phyloP scores from a whole-genome alignment of 2,329 filamentous ascomycete species.

The Aureobasidium sp. region DNA sequence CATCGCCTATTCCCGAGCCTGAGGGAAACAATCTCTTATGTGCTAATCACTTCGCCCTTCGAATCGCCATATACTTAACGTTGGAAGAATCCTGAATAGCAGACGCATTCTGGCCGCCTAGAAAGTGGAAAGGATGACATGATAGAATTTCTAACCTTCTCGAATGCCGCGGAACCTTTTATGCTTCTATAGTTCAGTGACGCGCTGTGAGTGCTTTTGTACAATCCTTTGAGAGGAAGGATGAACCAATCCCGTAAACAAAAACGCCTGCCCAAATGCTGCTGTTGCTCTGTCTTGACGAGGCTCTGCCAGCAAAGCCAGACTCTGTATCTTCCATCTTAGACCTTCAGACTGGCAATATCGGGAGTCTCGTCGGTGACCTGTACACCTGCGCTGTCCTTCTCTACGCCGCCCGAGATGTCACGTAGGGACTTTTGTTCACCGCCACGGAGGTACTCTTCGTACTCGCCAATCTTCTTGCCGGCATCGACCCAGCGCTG shows the following conservation, averaged over 20 bases:
- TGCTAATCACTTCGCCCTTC: too few species aligned
- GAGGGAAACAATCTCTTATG: neutral
- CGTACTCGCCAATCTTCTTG: conserved; percentile 75
- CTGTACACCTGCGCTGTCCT: conserved; percentile 7
- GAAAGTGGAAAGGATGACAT: neutral
- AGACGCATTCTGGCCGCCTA: neutral
- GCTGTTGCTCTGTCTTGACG: neutral
- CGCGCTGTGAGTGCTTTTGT: neutral
- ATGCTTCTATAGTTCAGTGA: neutral
- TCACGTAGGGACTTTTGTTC: conserved; percentile 27
- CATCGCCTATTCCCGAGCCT: too few species aligned
- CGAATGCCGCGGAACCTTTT: neutral
- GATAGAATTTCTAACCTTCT: neutral
- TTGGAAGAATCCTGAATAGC: neutral
- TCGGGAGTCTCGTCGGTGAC: conserved; percentile 19
- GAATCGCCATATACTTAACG: too few species aligned
- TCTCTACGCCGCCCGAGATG: conserved; percentile 18
- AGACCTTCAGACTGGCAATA: conserved; percentile 21
- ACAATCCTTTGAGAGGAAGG: neutral
- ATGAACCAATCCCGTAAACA: neutral
- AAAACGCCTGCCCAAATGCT: conserved; percentile 11
- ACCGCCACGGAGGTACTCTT: conserved; percentile 79
- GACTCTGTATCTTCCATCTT: neutral
- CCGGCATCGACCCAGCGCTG: conserved; percentile 75
- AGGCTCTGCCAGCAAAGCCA: conserved; percentile 13